Percentiles rank a stretch among this genome's conserved stretches.
phyloP scores from a whole-genome alignment of 352 stramenopile species.

The Globisporangium middletonii region DNA sequence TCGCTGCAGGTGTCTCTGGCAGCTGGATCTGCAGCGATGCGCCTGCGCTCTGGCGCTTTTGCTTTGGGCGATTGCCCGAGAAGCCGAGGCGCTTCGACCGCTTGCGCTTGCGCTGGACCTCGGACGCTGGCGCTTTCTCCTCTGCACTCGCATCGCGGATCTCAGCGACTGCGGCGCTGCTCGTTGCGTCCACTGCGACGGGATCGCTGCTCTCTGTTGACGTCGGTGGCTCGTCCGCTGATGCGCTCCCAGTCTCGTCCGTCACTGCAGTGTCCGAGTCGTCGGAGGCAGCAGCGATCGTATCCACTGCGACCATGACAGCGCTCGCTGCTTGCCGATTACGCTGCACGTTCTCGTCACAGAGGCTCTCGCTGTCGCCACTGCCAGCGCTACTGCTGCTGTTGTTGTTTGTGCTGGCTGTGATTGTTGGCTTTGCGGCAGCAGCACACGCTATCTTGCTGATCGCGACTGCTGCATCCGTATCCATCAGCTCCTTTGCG shows the following conservation, averaged over 20 bases:
- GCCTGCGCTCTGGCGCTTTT: conserved; percentile 11
- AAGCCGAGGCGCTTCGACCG: conserved; percentile 39
- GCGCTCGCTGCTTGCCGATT: too few species aligned
- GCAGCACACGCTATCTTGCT: too few species aligned
- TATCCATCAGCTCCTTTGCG: too few species aligned
- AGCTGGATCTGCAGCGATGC: conserved; percentile 20
- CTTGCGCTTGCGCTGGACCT: conserved; percentile 26
- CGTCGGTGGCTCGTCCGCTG: conserved; percentile 1
- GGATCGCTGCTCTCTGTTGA: neutral
- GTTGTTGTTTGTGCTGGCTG: too few species aligned
- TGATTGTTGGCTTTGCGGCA: too few species aligned
- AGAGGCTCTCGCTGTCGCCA: too few species aligned
- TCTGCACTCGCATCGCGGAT: neutral
- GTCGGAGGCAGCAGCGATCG: conserved; percentile 1
- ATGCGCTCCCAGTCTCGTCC: conserved; percentile 4
- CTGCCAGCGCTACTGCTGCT: too few species aligned
- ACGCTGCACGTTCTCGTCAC: too few species aligned
- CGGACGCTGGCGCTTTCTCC: neutral
- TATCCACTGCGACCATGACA: neutral
- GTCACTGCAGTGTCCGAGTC: conserved; percentile 9
- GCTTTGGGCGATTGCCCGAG: conserved; percentile 17
- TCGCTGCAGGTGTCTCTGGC: conserved; percentile 14
- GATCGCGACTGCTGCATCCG: too few species aligned
- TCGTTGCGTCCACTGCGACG: neutral
- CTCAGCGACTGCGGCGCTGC: neutral